These are phyloP conservation scores for Eucalyptus sideroxylon DNA, from an alignment of 345 rosid genomes.

Conservation along the genomic window DNA sequence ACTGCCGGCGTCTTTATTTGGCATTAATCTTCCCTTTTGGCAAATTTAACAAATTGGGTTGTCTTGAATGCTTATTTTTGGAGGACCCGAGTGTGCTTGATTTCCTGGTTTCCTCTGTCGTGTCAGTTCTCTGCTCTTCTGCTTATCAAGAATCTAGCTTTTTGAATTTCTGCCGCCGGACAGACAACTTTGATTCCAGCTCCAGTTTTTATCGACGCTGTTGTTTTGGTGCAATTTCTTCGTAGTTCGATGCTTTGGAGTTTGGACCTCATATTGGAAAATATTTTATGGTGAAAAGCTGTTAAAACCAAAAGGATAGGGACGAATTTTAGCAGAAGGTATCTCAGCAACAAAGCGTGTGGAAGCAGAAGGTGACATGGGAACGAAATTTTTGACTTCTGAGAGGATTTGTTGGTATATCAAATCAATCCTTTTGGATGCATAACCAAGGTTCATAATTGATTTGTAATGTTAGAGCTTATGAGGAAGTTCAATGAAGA, in stretches of 20 bases:
- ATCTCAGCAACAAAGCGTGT: not conserved
- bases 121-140: not conserved
- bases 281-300: not conserved
- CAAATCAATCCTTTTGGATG: not conserved
- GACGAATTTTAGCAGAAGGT: not conserved
- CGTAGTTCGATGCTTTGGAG: not conserved
- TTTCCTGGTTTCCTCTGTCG: not conserved
- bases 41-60: not conserved
- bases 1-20: not conserved
- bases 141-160: not conserved
- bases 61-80: not conserved
- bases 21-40: not conserved
- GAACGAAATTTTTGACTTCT: not conserved
- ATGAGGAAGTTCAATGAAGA: not conserved
- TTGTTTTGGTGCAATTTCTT: not conserved
- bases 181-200: not conserved
- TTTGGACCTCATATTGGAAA: not conserved
- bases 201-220: not conserved
- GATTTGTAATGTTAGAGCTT: not conserved
- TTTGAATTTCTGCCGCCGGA: not conserved
- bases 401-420: not conserved
- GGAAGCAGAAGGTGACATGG: not conserved
- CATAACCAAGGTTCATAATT: not conserved
- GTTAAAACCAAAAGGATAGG: not conserved
- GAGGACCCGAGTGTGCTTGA: not conserved